phyloP scores from a whole-genome alignment of 2,329 filamentous ascomycete genomes.

The Xylariaceae sp. region DNA sequence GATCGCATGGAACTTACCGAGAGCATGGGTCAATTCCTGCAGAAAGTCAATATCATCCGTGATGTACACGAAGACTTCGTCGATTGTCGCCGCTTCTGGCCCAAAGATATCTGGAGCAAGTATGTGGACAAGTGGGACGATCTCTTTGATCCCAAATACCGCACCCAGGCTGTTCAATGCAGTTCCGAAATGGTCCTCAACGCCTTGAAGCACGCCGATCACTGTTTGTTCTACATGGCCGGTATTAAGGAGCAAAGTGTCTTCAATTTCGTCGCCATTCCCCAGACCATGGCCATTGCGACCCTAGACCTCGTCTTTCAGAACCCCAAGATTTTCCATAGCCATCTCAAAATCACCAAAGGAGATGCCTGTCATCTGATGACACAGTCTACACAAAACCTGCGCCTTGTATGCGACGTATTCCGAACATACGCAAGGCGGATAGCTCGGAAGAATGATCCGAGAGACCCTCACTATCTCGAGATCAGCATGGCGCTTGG shows the following conservation, averaged over 20 bases:
- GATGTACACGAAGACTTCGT: slow-evolving; percentile 87
- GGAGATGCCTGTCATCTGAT: slow-evolving; percentile 89
- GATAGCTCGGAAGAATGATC: slow-evolving; percentile 92
- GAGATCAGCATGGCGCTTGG: slow-evolving; percentile 88
- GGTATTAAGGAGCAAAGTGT: slow-evolving; percentile 92
- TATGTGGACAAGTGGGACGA: slow-evolving; percentile 87
- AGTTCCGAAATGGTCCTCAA: slow-evolving; percentile 93
- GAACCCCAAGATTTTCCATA: slow-evolving; percentile 80
- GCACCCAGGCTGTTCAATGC: slow-evolving; percentile 74
- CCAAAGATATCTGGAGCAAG: slow-evolving; percentile 94
- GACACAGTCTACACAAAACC: slow-evolving; percentile 87
- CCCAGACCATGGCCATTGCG: slow-evolving; percentile 95
- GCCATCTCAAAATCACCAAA: slow-evolving; percentile 94
- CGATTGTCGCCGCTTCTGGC: slow-evolving; percentile 89
- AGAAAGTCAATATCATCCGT: slow-evolving; percentile 98
- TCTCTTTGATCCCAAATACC: slow-evolving; percentile 77
- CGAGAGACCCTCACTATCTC: slow-evolving; percentile 85
- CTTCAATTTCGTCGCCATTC: slow-evolving; percentile 98
- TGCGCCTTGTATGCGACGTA: slow-evolving; percentile 72
- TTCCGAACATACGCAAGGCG: slow-evolving; percentile 73
- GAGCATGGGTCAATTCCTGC: slow-evolving; percentile 95
- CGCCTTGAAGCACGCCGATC: slow-evolving; percentile 78
- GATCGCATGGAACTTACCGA: slow-evolving; percentile 78
- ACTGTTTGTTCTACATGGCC: slow-evolving; percentile 97
- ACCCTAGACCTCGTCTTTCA: slow-evolving; percentile 89